phyloP scores from a whole-genome alignment of 2,329 filamentous ascomycete species.

The Diaporthe ilicicola region DNA sequence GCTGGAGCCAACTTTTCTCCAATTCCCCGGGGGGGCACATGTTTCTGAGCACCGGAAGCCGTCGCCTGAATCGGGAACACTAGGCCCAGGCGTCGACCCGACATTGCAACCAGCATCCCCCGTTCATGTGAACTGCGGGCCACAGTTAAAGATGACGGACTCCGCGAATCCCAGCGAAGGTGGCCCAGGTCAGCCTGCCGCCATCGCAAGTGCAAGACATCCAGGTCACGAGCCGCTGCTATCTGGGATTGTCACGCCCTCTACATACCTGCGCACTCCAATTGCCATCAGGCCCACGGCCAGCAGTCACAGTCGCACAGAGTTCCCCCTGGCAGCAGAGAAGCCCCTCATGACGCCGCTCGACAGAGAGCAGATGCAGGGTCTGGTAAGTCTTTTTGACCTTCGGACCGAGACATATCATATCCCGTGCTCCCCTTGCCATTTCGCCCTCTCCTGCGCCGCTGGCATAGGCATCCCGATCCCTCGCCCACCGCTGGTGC shows the following conservation, averaged over 20 bases:
- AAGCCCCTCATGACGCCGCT: constrained; percentile 61
- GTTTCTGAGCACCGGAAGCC: constrained; percentile 6
- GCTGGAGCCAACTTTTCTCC: constrained; percentile 9
- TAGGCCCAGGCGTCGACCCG: constrained; percentile 23
- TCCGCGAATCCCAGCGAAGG: constrained; percentile 37
- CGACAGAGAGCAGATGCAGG: constrained; percentile 81
- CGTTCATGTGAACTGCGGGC: constrained; percentile 19
- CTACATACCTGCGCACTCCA: constrained; percentile 50
- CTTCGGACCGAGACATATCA: constrained; percentile 32
- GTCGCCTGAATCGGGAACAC: constrained; percentile 24
- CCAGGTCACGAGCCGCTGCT: constrained; percentile 61
- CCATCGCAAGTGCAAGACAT: constrained; percentile 37
- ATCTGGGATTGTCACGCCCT: constrained; percentile 63
- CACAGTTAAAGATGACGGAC: constrained; percentile 33
- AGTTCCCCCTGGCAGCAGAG: constrained; percentile 43
- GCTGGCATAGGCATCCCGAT: constrained; percentile 5
- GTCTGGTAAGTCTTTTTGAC: constrained; percentile 66
- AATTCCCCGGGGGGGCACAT: constrained; percentile 17
- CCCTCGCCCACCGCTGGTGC: constrained; percentile 28
- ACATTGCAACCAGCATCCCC: constrained; percentile 26
- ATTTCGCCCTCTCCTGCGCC: constrained; percentile 17
- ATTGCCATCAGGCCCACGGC: constrained; percentile 28
- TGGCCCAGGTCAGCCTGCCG: constrained; percentile 33
- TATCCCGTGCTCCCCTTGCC: constrained; percentile 19
- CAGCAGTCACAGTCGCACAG: constrained; percentile 46